phyloP scores from a whole-genome alignment of 371 early-diverging fungal genomes.

The Globomyces sp. region DNA sequence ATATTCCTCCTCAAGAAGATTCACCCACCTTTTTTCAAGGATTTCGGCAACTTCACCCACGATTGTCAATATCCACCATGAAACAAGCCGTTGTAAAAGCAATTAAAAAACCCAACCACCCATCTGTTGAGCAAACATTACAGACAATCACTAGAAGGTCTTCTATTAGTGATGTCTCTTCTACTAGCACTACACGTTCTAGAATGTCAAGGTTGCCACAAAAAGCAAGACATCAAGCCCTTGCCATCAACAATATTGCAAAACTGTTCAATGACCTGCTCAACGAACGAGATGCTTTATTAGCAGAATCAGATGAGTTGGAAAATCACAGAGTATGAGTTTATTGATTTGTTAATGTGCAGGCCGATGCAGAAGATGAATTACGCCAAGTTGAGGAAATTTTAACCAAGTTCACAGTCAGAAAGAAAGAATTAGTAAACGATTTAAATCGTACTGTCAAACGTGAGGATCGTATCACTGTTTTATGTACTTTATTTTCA shows the following conservation, averaged over 20 bases:
- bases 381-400: constrained; percentile 62
- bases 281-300: constrained; percentile 52
- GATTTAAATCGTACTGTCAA: constrained; percentile 57
- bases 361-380: constrained; percentile 54
- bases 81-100: neutral
- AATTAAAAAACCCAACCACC: neutral
- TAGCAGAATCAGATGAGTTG: constrained; percentile 53
- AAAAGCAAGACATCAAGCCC: constrained; percentile 31
- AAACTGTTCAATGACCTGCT: constrained; percentile 39
- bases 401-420: constrained; percentile 52
- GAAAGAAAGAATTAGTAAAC: constrained; percentile 51
- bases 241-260: constrained; percentile 38
- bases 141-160: constrained; percentile 1
- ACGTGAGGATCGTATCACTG: constrained; percentile 57
- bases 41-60: constrained; percentile 37
- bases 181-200: constrained; percentile 1
- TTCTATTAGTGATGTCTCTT: neutral
- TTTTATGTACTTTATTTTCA: constrained; percentile 42
- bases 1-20: neutral
- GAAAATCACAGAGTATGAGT: constrained; percentile 49
- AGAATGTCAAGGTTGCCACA: constrained; percentile 20
- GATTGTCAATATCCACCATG: constrained; percentile 16
- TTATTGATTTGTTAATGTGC: neutral
- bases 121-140: neutral
- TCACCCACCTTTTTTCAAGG: constrained; percentile 42